A percentile compares a stretch with the other conserved stretches of the same genome.
phyloP scores from a whole-genome alignment of 208 protist genomes.

The Leishmania aethiopica region DNA sequence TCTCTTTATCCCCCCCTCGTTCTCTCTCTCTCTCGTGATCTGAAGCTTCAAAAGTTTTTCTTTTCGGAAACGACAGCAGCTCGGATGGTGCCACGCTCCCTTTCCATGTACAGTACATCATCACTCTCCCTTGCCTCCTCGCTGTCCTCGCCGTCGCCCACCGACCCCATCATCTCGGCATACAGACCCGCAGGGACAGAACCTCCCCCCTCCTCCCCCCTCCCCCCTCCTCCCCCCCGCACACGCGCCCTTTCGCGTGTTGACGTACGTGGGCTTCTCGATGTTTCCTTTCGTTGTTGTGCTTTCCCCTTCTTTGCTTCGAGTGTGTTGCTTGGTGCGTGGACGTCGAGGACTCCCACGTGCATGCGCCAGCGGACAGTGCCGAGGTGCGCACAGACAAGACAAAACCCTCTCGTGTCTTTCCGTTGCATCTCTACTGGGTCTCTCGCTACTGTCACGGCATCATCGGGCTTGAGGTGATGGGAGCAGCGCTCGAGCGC shows the following conservation, averaged over 20 bases:
- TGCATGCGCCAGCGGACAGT: background rate
- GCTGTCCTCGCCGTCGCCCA: background rate
- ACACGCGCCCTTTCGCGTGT: no score
- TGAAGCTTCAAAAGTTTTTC: no score
- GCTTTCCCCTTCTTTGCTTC: no score
- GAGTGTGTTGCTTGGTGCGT: no score
- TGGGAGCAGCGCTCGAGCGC: background rate
- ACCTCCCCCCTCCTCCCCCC: no score
- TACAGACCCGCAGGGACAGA: background rate
- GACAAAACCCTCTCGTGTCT: background rate
- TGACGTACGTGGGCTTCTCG: no score
- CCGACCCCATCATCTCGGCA: background rate
- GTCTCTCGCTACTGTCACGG: background rate
- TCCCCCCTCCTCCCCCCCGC: no score
- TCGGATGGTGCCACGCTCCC: no score
- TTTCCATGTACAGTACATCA: background rate
- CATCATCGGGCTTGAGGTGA: background rate
- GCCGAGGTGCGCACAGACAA: background rate
- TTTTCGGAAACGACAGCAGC: background rate
- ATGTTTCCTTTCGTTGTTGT: no score
- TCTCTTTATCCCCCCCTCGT: no score
- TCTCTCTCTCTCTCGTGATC: background rate
- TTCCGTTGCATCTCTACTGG: background rate
- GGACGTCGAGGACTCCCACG: background rate
- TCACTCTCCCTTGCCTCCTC: background rate